phyloP scores from a whole-genome alignment of 1,139 yeast genomes.

The Pichia sp. region DNA sequence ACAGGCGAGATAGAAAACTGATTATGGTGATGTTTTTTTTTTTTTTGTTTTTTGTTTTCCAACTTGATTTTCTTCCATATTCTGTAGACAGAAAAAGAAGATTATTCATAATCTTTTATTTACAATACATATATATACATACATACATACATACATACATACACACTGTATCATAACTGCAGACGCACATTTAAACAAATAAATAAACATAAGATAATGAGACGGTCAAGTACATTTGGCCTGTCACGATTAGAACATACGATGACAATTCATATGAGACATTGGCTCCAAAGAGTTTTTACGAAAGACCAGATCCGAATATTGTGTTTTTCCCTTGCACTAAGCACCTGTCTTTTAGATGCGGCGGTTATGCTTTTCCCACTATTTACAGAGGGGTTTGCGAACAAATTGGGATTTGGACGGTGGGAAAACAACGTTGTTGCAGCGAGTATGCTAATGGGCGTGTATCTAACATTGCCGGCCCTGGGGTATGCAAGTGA shows the following conservation, averaged over 20 bases:
- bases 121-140: too few species aligned
- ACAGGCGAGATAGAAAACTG: too few species aligned
- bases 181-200: neutral
- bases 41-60: too few species aligned
- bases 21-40: too few species aligned
- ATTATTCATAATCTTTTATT: too few species aligned
- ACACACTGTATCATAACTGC: too few species aligned
- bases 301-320: slow-evolving; percentile 27
- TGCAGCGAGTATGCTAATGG: slow-evolving; percentile 69
- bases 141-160: too few species aligned
- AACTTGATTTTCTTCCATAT: too few species aligned
- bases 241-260: slow-evolving; percentile 22
- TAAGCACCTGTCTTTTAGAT: slow-evolving; percentile 58
- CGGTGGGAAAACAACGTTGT: slow-evolving; percentile 72
- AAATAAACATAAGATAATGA: neutral
- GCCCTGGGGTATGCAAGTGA: slow-evolving; percentile 79
- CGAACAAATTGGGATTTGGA: slow-evolving; percentile 48
- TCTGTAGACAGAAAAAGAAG: too few species aligned
- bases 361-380: slow-evolving; percentile 82
- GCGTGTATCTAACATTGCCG: slow-evolving; percentile 83
- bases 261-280: slow-evolving; percentile 35
- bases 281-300: slow-evolving; percentile 27
- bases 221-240: slow-evolving; percentile 10
- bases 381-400: slow-evolving; percentile 68
- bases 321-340: slow-evolving; percentile 35